Conservation (phyloP, 2,329 filamentous ascomycete species). For the Aspergillus puulaauensis region DNA sequence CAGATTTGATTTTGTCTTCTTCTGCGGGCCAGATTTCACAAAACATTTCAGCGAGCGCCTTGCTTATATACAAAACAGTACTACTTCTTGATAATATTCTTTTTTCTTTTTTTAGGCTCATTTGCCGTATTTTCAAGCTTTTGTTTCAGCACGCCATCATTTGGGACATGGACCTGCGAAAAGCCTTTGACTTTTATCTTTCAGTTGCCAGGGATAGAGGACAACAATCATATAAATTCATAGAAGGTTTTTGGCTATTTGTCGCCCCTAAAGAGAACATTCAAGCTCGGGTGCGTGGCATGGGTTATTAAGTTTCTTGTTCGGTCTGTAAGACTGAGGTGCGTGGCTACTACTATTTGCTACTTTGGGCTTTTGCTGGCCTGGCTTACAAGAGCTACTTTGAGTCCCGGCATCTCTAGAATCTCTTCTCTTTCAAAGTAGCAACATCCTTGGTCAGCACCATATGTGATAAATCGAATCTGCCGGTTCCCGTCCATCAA, state of each 20-base stretch:
- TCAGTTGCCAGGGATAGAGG: background rate
- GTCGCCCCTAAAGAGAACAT: too few species aligned
- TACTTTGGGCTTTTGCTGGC: too few species aligned
- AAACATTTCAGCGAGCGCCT: slow-evolving; percentile 2
- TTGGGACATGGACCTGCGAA: background rate
- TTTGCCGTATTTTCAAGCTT: background rate
- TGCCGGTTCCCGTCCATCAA: too few species aligned
- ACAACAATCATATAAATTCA: background rate
- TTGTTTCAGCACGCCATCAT: background rate
- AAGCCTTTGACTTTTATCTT: slow-evolving; percentile 1
- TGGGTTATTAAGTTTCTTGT: too few species aligned
- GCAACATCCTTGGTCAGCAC: too few species aligned
- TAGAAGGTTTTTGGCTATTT: background rate
- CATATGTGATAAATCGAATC: too few species aligned
- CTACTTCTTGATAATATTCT: slow-evolving; percentile 1
- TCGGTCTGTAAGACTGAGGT: too few species aligned
- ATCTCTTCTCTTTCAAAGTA: too few species aligned
- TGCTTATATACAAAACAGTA: slow-evolving; percentile 2
- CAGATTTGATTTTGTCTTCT: slow-evolving; percentile 5
- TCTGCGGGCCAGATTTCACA: slow-evolving; percentile 7
- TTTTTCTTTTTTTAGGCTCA: background rate
- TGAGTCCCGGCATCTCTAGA: too few species aligned
- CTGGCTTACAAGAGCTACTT: too few species aligned
- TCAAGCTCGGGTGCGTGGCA: too few species aligned
- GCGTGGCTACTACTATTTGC: too few species aligned